Percentiles rank a stretch among this genome's conserved stretches.
Evolutionary conservation across 495 filamentous ascomycete species (phyloP).

Genomic region (Echria macrotheca): DNA sequence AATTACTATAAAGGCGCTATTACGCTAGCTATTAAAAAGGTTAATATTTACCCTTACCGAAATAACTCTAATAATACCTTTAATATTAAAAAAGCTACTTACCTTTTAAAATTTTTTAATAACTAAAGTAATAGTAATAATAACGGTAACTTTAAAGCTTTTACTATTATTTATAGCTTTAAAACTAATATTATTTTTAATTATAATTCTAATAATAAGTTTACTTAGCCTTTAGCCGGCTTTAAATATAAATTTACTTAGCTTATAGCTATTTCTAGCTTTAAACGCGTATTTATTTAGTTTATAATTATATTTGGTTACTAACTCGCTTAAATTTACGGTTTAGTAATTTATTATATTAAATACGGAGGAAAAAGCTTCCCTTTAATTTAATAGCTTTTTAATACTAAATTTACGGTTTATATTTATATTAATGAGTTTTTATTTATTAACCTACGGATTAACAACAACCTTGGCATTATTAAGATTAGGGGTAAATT

Average conservation of each 20-base stretch:
- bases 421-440: neutral
- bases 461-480: neutral
- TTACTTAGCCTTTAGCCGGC: no score
- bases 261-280: no score
- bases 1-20: no score
- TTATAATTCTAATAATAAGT: no score
- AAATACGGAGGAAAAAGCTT: neutral
- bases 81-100: neutral
- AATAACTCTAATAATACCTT: neutral
- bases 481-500: neutral
- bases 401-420: neutral
- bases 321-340: no score
- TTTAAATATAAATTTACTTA: no score
- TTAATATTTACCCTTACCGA: neutral
- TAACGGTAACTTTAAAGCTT: neutral
- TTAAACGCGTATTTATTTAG: no score
- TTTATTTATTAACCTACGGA: neutral
- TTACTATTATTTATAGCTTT: neutral
- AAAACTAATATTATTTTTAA: no score
- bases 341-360: no score
- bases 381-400: neutral
- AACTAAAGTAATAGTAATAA: neutral
- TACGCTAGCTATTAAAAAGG: neutral
- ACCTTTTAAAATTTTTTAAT: no score
- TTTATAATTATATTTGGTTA: no score